Base-by-base conservation (phyloP, 495 filamentous ascomycete genomes). In the Penicillium robsamsonii region DNA sequence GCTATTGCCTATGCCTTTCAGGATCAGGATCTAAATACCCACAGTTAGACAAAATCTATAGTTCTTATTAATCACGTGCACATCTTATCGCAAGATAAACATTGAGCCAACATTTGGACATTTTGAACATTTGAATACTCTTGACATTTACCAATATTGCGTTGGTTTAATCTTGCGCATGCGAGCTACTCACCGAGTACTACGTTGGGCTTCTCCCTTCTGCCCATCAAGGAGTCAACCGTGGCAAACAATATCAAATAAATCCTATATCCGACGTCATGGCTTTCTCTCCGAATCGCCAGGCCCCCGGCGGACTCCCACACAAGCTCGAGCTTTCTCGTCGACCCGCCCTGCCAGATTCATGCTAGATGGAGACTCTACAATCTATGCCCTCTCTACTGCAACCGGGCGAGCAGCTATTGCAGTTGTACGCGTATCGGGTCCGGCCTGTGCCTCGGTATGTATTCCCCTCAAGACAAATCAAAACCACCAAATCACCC, bases 341-440 rank as follows among this genome's bases (percentile, higher is more conserved):
- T 62, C 59, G 5, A 62, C 65, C 5, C 3, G 24, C 2, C 53
- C 46, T 0, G 17, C 18, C 12, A 46, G n/a, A 1, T 68, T 68
- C 17, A 60, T 70, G 50, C 52, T 69, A 35, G 69, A 72, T 56
- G 64, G 61, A 0, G 71, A 77, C 13, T 75, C 74, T 1, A 97
- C 94, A 4, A 96, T 99, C 15, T 97, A 93, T 66, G 94, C 95
- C 0, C 77, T 97, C 4, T 96, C 94, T 0, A 96, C 94, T 10
- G 90, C 89, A 2, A 74, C 89, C 13, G 93, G 95, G 7, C 84
- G 81, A 70, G 90, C 91, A 30, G 94, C 91, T 29, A 96, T 98
- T 68, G 95, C 95, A 2, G 85, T 97, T 9, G 86, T 98, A 40
- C 83, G 94, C 31, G 78, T 96, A 22, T 97, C 94, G 17, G 94